Base-by-base conservation (phyloP, 2,329 filamentous ascomycete genomes). In the Sporothrix globosa region DNA sequence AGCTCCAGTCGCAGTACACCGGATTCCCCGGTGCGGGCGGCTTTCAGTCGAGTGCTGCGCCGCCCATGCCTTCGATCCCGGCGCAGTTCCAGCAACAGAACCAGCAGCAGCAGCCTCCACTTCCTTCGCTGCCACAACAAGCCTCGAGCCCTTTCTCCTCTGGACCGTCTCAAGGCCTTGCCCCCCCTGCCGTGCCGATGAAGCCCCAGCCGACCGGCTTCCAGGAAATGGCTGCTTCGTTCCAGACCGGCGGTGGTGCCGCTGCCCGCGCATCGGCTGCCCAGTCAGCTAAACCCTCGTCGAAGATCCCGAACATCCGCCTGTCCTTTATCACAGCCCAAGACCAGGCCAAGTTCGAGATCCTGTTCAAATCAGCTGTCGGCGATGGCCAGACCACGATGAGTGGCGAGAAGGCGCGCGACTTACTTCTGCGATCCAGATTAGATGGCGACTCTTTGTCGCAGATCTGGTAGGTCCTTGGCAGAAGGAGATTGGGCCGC, bases 291-390 rank as follows among this genome's bases (percentile, higher is more conserved):
- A 89, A 88, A 76, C 79, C 84, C 56, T 82, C 85, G 14, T 90
- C 87, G 75, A 96, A 91, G 82, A 97, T 99, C 70, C 96, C 96
- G 39, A 98, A 92, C 78, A 96, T 98, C 74, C 88, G 96, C 66
- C 83, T 99, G 72, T 97, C 94, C 3, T 99, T 99, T 80, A 97
- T 99, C 77, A 97, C 95, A 2, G 94, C 92, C 34, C 89, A 91
- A 77, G 96, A 99, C 78, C 96, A 99, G 81, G 88, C 92, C 77
- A 97, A 97, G 82, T 99, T 99, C 76, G 96, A 99, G 83, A 96
- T 96, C 70, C 83, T 99, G 54, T 99, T 99, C 85, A 97, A 96
- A 82, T 97, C 94, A 69, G 95, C 96, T 17, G 93, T 95, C 48
- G 93, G 93, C 46, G 90, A 93, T 74, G 88, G 86, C 71, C 90